Conservation (phyloP, 352 stramenopile genomes). For the Pythium biforme region DNA sequence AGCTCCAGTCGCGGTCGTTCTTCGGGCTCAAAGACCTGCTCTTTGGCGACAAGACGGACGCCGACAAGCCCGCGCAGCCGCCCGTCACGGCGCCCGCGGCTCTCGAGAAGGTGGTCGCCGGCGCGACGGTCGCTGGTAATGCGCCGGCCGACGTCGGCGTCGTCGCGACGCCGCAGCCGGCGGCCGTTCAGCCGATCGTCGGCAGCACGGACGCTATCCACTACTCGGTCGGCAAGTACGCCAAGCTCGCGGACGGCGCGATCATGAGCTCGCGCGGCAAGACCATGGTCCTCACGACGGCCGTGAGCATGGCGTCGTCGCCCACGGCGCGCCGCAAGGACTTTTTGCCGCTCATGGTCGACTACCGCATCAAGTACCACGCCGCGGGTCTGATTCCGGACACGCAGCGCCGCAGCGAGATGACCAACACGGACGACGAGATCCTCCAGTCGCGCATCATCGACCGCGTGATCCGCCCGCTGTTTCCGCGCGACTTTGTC, state of each 20-base stretch:
- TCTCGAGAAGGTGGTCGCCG: conserved; percentile 1
- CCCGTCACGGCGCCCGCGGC: neutral
- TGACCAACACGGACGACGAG: conserved; percentile 92
- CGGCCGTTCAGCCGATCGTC: conserved; percentile 27
- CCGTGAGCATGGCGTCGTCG: conserved; percentile 48
- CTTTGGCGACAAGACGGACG: conserved; percentile 56
- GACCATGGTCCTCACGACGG: conserved; percentile 86
- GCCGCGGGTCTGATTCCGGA: conserved; percentile 87
- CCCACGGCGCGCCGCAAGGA: conserved; percentile 50
- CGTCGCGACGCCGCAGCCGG: neutral
- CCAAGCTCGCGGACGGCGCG: conserved; percentile 81
- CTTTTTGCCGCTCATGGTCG: conserved; percentile 92
- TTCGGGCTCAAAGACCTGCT: conserved; percentile 64
- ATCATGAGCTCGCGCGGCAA: conserved; percentile 81
- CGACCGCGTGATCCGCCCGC: conserved; percentile 93
- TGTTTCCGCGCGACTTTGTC: conserved; percentile 93
- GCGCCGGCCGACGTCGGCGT: neutral
- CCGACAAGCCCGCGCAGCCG: conserved; percentile 13
- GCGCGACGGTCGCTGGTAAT: conserved; percentile 13
- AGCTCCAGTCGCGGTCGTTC: conserved; percentile 47
- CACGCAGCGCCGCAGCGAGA: conserved; percentile 86
- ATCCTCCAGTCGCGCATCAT: conserved; percentile 96
- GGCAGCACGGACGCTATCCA: conserved; percentile 51
- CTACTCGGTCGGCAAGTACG: conserved; percentile 78
- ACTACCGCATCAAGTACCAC: conserved; percentile 92